phyloP scores from a whole-genome alignment of 306 rosid genomes.

The Hippophae tibetana region DNA sequence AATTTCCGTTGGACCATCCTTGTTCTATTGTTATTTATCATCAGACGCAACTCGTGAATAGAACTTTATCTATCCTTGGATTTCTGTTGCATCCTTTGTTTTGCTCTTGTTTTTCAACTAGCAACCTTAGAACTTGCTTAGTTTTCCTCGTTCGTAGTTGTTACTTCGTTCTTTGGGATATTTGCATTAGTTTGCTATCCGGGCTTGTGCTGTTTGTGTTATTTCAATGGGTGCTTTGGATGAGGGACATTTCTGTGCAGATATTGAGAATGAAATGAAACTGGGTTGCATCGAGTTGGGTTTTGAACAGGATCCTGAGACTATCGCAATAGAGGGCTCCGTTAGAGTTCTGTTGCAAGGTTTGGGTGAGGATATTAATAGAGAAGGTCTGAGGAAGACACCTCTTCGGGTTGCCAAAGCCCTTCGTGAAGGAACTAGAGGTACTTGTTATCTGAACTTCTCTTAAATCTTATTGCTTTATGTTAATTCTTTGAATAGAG shows the following conservation, averaged over 20 bases:
- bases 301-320: conserved; percentile 40
- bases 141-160: not conserved
- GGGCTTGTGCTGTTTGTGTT: conserved; percentile 14
- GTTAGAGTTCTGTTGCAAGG: conserved; percentile 76
- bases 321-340: conserved; percentile 51
- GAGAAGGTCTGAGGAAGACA: conserved; percentile 81
- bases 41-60: not conserved
- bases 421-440: conserved; percentile 85
- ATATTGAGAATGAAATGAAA: conserved; percentile 51
- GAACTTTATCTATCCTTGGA: not conserved
- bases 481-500: not conserved
- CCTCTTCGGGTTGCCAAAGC: conserved; percentile 95
- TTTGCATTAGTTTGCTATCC: conserved; percentile 12
- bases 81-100: not conserved
- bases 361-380: conserved; percentile 68
- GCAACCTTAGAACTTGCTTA: not conserved
- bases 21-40: not conserved
- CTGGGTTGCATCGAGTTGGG: conserved; percentile 27
- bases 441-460: conserved; percentile 19
- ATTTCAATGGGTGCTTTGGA: conserved; percentile 73
- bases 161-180: not conserved
- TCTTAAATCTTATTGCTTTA: not conserved
- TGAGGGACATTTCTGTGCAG: conserved; percentile 49
- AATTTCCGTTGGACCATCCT: not conserved
- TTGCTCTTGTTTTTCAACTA: conserved; percentile 8